These are phyloP conservation scores for Aspergillus nanangensis DNA, from an alignment of 495 filamentous ascomycete species.

Conservation along the genomic window DNA sequence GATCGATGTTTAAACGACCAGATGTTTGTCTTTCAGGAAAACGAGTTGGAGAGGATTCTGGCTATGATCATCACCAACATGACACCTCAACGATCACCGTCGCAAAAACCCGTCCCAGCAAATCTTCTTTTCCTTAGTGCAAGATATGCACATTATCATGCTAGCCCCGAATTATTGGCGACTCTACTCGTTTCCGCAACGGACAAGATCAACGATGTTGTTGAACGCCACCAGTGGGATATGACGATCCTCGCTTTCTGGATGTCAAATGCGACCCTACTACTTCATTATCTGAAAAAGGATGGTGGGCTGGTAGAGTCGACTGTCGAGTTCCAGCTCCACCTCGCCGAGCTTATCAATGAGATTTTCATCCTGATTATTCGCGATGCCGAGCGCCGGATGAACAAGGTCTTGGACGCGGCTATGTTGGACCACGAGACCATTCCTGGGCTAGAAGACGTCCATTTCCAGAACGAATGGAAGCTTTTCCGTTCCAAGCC, in stretches of 20 bases:
- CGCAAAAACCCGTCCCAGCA: constrained; percentile 94
- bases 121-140: constrained; percentile 96
- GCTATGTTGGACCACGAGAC: constrained; percentile 98
- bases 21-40: constrained; percentile 99
- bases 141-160: constrained; percentile 95
- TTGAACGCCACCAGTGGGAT: constrained; percentile 94
- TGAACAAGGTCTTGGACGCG: constrained; percentile 90
- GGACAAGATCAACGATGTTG: constrained; percentile 94
- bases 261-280: constrained; percentile 94
- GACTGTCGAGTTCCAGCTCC: constrained; percentile 85
- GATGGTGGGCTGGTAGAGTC: constrained; percentile 76
- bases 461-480: constrained; percentile 97
- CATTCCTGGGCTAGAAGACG: constrained; percentile 93
- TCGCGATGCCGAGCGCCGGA: constrained; percentile 90
- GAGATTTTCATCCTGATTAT: constrained; percentile 99
- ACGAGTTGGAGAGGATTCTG: constrained; percentile 81
- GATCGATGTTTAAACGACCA: constrained; percentile 92
- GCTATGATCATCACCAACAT: constrained; percentile 98
- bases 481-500: constrained; percentile 88
- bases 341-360: constrained; percentile 92
- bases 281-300: constrained; percentile 96
- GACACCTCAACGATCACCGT: constrained; percentile 90
- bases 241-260: constrained; percentile 99
- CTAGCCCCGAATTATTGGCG: constrained; percentile 76
- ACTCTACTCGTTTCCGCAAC: constrained; percentile 80